Evolutionary conservation across 2,329 filamentous ascomycete species (phyloP), one percentile per base, ranked within the genome.

Genomic region (Colletotrichum magnum): DNA sequence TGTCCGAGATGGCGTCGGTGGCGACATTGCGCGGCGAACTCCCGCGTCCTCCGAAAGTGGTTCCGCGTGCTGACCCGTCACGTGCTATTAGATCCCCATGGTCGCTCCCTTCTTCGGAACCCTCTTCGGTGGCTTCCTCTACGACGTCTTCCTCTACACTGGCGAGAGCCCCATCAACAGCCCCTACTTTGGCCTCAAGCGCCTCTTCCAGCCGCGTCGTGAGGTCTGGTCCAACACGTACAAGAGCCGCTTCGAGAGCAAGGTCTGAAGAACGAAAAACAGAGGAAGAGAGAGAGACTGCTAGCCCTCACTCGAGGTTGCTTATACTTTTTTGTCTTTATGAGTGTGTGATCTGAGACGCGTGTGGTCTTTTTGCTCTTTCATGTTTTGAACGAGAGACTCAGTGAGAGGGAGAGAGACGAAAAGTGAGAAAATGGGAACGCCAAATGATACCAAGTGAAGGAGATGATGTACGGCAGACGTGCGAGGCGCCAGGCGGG

Each of bases 151-250:
- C 76, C 82, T 94, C 47, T 94, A 90, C 76, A 92, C 89, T 0
- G 92, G 92, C 4, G 79, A 90, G n/a, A 92, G 87, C 72, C 91
- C 91, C 1, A 84, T 94, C 72, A 94, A 94, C 79, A 89, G 85
- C 0, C 90, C 90, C 0, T 90, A 84, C 79, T 77, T 92, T 74
- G 91, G 91, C 0, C 75, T 93, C n/a, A 85, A 85, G 73, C 82
- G 87, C 28, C 74, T 91, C 0, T 70, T 79, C 43, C 76, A 76
- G 57, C 77, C 78, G 7, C 77, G 74, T 48, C 77, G 75, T 51
- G 76, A 74, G 28, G 77, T 78, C 13, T 82, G 79, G 75, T 72
- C 71, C 53, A 72, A 72, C 56, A 72, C 71, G 21, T 69, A 72
- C 59, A 64, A 66, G 41, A 56, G 43, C 57, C 53, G 54, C 45